Conservation (phyloP, 495 filamentous ascomycete genomes). For the Neurospora pannonica region DNA sequence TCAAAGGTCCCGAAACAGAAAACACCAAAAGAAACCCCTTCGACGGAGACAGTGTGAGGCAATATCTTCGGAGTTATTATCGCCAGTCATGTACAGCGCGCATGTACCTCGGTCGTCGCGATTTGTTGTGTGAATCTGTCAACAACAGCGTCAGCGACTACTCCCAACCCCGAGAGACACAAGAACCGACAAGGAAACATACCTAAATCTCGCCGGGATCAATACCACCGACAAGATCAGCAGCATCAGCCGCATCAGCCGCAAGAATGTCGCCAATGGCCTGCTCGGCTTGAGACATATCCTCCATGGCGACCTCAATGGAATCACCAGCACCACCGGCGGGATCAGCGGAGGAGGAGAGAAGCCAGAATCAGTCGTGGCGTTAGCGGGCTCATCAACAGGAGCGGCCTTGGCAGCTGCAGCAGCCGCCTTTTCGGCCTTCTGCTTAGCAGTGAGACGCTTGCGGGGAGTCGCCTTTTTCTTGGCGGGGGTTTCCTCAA, state of each 20-base stretch:
- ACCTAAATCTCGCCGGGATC: background rate
- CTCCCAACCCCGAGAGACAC: background rate
- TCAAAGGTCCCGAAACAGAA: background rate
- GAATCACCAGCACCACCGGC: background rate
- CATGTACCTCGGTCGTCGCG: background rate
- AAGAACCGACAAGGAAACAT: background rate
- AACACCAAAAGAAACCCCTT: background rate
- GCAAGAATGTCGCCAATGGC: background rate
- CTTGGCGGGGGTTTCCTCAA: background rate
- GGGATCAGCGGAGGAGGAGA: background rate
- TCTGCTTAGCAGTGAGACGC: background rate
- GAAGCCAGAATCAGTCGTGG: background rate
- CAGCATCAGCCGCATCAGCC: background rate
- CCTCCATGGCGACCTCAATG: background rate
- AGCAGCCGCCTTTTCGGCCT: background rate
- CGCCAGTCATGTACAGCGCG: background rate
- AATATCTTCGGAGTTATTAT: background rate
- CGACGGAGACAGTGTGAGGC: background rate
- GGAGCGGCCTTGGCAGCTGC: background rate
- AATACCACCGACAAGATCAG: background rate
- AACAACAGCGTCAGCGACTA: background rate
- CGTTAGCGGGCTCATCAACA: background rate
- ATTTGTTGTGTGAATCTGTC: background rate
- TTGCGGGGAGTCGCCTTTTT: background rate
- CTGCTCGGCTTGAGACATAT: accelerated